These are phyloP conservation scores for Mucor circinelloides DNA, from an alignment of 371 early-diverging fungal species.

Conservation along the genomic window DNA sequence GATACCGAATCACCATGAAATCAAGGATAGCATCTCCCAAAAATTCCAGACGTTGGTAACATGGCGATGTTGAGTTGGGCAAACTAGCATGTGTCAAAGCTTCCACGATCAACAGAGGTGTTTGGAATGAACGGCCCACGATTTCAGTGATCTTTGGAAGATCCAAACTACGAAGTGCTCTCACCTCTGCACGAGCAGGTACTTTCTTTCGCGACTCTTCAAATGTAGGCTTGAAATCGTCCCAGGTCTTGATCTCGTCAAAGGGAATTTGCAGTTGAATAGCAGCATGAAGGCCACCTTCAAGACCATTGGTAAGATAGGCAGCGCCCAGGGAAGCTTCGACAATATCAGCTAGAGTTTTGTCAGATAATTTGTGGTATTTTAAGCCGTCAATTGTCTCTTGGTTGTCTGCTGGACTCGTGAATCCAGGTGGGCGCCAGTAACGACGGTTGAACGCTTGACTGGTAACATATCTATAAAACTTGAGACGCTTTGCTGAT, in stretches of 20 bases:
- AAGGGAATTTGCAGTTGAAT: conserved; percentile 61
- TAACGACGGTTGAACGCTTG: conserved; percentile 66
- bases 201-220: conserved; percentile 27
- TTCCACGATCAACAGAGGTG: conserved; percentile 67
- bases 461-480: conserved; percentile 59
- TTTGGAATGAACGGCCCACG: conserved; percentile 74
- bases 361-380: conserved; percentile 68
- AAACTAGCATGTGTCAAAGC: conserved; percentile 89
- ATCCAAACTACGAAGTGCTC: conserved; percentile 30
- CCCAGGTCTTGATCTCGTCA: conserved; percentile 56
- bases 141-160: conserved; percentile 47
- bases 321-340: conserved; percentile 90
- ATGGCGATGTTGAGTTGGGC: conserved; percentile 56
- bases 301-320: conserved; percentile 61
- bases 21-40: conserved; percentile 94
- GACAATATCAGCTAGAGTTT: conserved; percentile 87
- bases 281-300: conserved; percentile 64
- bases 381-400: conserved; percentile 34
- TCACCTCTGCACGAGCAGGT: conserved; percentile 33
- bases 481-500: conserved; percentile 60
- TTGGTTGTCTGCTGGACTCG: conserved; percentile 34
- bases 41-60: conserved; percentile 94
- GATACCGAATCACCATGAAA: conserved; percentile 74
- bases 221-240: conserved; percentile 46
- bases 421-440: conserved; percentile 65